Conservation (phyloP, 768 basidiomycete species). For the Mycena chlorophos region DNA sequence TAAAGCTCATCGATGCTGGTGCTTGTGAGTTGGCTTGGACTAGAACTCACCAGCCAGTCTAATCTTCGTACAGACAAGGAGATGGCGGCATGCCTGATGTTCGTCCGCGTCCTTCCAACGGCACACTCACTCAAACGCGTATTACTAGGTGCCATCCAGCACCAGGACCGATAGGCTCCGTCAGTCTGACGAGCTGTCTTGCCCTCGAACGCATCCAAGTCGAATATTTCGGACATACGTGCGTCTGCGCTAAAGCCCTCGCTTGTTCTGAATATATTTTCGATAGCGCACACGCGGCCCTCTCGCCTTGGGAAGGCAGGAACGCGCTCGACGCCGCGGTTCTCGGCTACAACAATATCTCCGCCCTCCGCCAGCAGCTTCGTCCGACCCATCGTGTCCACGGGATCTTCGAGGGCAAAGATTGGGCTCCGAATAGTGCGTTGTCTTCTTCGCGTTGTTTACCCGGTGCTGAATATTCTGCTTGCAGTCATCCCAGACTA, state of each 20-base stretch:
- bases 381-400: slow-evolving; percentile 77
- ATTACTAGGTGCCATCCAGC: slow-evolving; percentile 83
- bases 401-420: slow-evolving; percentile 72
- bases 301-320: slow-evolving; percentile 82
- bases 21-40: slow-evolving; percentile 5
- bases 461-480: background rate
- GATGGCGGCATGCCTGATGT: slow-evolving; percentile 81
- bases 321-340: slow-evolving; percentile 90
- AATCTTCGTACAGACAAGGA: slow-evolving; percentile 55
- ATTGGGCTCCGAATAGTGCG: slow-evolving; percentile 75
- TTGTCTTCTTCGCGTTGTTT: background rate
- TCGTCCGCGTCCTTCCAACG: background rate
- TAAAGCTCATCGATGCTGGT: slow-evolving; percentile 64
- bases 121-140: background rate
- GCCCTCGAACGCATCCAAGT: slow-evolving; percentile 61
- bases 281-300: slow-evolving; percentile 71
- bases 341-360: slow-evolving; percentile 76
- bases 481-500: slow-evolving; percentile 79
- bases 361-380: slow-evolving; percentile 79
- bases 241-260: slow-evolving; percentile 17
- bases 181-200: slow-evolving; percentile 63
- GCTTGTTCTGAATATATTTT: too few relatives aligned
- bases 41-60: background rate
- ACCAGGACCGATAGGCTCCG: slow-evolving; percentile 69
- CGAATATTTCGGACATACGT: slow-evolving; percentile 78